Conservation (phyloP, 306 rosid species). For the Dryas octopetala region DNA sequence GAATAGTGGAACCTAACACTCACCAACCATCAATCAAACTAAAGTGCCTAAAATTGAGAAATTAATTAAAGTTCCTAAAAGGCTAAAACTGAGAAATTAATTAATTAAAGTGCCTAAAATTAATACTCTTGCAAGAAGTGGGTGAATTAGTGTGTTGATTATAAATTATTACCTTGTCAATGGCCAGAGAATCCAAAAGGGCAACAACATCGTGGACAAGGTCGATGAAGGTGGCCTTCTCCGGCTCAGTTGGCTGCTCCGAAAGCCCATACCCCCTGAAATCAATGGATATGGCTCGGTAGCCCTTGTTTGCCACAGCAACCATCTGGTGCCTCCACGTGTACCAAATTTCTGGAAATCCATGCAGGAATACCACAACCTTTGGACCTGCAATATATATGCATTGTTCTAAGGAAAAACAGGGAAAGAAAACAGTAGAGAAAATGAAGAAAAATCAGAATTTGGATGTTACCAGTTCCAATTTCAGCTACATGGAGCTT, state of each 20-base stretch:
- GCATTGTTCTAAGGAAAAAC: too few species aligned
- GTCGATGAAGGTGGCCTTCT: slow-evolving; percentile 41
- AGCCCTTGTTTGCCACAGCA: slow-evolving; percentile 53
- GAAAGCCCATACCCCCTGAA: slow-evolving; percentile 81
- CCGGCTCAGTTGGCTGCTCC: slow-evolving; percentile 43
- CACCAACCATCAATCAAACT: too few species aligned
- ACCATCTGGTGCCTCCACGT: slow-evolving; percentile 77
- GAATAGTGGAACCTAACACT: too few species aligned
- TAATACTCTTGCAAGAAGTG: neutral
- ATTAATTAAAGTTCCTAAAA: too few species aligned
- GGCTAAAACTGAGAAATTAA: neutral
- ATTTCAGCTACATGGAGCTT: slow-evolving; percentile 65
- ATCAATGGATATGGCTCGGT: slow-evolving; percentile 57
- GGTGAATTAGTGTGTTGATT: neutral
- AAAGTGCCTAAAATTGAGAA: too few species aligned
- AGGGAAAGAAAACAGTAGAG: neutral
- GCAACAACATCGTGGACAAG: slow-evolving; percentile 43
- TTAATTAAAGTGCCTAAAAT: neutral
- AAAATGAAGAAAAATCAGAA: too few species aligned
- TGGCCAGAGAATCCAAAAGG: slow-evolving; percentile 47
- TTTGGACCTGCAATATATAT: slow-evolving; percentile 37
- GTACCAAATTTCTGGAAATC: slow-evolving; percentile 80
- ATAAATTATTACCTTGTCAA: slow-evolving; percentile 39
- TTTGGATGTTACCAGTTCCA: slow-evolving; percentile 29
- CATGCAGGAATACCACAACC: slow-evolving; percentile 63